Base-by-base conservation (phyloP, 192 early-diverging fungal species). In the Coemansia sp. region DNA sequence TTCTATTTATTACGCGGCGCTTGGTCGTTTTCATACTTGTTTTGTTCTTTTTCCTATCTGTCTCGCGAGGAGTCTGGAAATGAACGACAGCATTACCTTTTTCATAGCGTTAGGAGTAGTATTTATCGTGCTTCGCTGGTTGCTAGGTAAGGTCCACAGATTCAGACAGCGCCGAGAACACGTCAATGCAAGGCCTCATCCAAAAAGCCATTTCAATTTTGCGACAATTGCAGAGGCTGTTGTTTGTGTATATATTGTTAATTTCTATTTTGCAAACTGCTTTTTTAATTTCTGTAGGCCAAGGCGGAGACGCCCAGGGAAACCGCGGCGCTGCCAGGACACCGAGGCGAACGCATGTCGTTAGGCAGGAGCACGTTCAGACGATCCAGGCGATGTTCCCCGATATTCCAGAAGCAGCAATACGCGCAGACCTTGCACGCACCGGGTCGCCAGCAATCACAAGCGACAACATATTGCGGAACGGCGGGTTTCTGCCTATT, bases 371-470 rank as follows among this genome's bases (percentile, higher is more conserved):
- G 40, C 72, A 75, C 79, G 84, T 92, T 17, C 88, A 89, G 61
- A 87, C 85, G 11, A 90, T 94, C 7, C 86, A 85, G 60, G 69
- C 86, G 8, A 93, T 94, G 93, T 94, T 94, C 56, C 93, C 93
- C 7, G 81, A 91, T 63, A 89, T 93, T 42, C 88, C 90, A 5
- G 84, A 86, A 20, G 84, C 89, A 20, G 87, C 91, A 31, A 90
- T 94, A 55, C 81, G 87, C 18, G 85, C 84, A 11, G 92, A 92
- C 68, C 81, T 94, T 20, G 85, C 89, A 60, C 88, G 89, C 32
- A 93, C 91, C 14, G 91, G 93, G n/a, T 91, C 90, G 11, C 90
- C 92, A 20, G 89, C 91, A 51, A 82, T 87, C 55, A 93, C 91
- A 18, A 89, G 88, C 58, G 91, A 94, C 63, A 91, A 92, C 71